A percentile compares a stretch with the other conserved stretches of the same genome.
These are phyloP conservation scores for Wickerhamomyces chaumierensis DNA, from an alignment of 805 yeast genomes.

Conservation along the genomic window DNA sequence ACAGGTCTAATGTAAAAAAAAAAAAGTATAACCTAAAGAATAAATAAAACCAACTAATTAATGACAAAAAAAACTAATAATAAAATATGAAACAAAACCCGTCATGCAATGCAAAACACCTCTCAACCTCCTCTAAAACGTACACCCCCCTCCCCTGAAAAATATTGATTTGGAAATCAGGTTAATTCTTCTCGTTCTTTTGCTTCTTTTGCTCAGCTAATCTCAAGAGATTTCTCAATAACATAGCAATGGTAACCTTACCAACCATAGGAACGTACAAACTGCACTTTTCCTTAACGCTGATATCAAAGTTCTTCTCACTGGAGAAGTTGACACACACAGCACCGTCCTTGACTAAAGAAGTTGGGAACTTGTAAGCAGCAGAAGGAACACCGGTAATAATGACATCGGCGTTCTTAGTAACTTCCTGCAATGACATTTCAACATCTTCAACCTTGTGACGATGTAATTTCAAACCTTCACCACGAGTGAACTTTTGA, in stretches of 20 bases:
- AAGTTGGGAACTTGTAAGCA: constrained; percentile 75
- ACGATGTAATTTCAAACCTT: constrained; percentile 67
- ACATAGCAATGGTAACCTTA: constrained; percentile 92
- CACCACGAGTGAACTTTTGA: constrained; percentile 91
- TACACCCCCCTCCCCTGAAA: too few species aligned
- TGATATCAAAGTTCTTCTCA: constrained; percentile 76
- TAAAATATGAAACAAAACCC: too few species aligned
- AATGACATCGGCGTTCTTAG: constrained; percentile 75
- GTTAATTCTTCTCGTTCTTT: neutral
- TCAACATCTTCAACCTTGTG: constrained; percentile 67
- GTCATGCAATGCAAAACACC: too few species aligned
- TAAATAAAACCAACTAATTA: too few species aligned
- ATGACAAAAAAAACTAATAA: too few species aligned
- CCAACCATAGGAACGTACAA: constrained; percentile 93
- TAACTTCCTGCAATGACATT: constrained; percentile 47
- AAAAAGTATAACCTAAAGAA: too few species aligned
- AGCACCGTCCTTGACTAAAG: constrained; percentile 75
- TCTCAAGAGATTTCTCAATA: constrained; percentile 78
- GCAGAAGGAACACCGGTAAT: constrained; percentile 93
- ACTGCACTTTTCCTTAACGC: constrained; percentile 76
- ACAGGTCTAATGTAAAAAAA: too few species aligned
- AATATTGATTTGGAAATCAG: neutral
- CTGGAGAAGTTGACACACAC: constrained; percentile 85
- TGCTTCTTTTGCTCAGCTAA: constrained; percentile 51
- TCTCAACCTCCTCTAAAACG: too few species aligned